phyloP scores from a whole-genome alignment of 345 rosid genomes.

The Capsella bursapastoris region DNA sequence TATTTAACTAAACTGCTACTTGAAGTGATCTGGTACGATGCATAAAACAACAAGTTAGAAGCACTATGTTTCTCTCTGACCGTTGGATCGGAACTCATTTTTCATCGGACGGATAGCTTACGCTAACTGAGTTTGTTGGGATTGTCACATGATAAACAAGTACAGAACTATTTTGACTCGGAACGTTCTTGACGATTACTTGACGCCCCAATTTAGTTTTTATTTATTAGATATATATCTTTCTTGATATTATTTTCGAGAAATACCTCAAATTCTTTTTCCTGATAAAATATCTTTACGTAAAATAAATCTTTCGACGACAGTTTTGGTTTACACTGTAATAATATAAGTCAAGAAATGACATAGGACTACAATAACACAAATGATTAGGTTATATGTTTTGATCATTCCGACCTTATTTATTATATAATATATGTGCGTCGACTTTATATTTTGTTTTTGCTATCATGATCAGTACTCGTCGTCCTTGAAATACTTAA shows the following conservation, averaged over 20 bases:
- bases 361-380: not conserved
- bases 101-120: constrained; percentile 26
- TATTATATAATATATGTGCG: not conserved
- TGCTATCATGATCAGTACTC: not conserved
- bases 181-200: constrained; percentile 26
- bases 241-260: not conserved
- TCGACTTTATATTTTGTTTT: not conserved
- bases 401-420: too few species aligned
- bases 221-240: not conserved
- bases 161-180: not conserved
- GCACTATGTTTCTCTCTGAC: not conserved
- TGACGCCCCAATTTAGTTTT: not conserved
- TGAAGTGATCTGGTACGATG: constrained; percentile 29
- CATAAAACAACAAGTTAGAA: not conserved
- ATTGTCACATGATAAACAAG: constrained; percentile 24
- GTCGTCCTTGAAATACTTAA: constrained; percentile 13
- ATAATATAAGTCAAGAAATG: not conserved
- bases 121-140: not conserved
- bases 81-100: constrained; percentile 21
- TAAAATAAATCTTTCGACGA: not conserved
- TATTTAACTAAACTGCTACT: constrained; percentile 24
- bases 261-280: not conserved
- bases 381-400: not conserved
- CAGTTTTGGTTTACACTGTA: not conserved
- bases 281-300: not conserved